These are phyloP conservation scores for Endocarpon pusillum DNA, from an alignment of 495 filamentous ascomycete species.

Conservation along the genomic window DNA sequence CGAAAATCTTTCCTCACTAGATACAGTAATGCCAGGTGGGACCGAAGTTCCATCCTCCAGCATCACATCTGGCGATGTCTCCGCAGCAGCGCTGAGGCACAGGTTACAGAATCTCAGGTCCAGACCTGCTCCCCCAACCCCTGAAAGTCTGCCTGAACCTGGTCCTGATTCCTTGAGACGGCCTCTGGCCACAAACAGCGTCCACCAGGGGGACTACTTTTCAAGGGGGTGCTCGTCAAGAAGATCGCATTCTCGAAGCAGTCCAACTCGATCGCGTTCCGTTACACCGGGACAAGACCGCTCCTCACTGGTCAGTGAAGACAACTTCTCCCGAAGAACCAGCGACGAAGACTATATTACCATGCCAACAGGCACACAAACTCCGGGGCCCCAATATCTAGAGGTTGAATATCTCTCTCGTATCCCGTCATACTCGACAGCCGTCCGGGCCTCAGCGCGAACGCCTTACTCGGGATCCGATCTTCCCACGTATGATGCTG, in stretches of 20 bases:
- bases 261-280: slow-evolving; percentile 16
- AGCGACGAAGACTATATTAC: slow-evolving; percentile 38
- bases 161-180: background rate
- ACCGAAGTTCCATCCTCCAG: too few species aligned
- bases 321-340: slow-evolving; percentile 35
- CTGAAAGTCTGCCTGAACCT: background rate
- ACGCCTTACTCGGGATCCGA: slow-evolving; percentile 25
- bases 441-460: slow-evolving; percentile 41
- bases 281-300: slow-evolving; percentile 22
- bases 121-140: slow-evolving; percentile 9
- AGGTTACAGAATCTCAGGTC: slow-evolving; percentile 41
- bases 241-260: slow-evolving; percentile 18
- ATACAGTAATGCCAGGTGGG: slow-evolving; percentile 37
- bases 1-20: slow-evolving; percentile 57
- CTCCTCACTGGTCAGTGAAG: too few species aligned
- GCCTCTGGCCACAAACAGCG: slow-evolving; percentile 11
- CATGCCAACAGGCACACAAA: slow-evolving; percentile 31
- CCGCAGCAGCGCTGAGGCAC: slow-evolving; percentile 40
- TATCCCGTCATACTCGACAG: slow-evolving; percentile 69
- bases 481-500: slow-evolving; percentile 36
- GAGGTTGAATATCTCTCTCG: slow-evolving; percentile 48
- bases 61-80: slow-evolving; percentile 28
- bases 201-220: slow-evolving; percentile 8
- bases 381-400: slow-evolving; percentile 44
- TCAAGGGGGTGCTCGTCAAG: slow-evolving; percentile 10